phyloP scores from a whole-genome alignment of 2,329 filamentous ascomycete genomes.

The Botrytis elliptica region DNA sequence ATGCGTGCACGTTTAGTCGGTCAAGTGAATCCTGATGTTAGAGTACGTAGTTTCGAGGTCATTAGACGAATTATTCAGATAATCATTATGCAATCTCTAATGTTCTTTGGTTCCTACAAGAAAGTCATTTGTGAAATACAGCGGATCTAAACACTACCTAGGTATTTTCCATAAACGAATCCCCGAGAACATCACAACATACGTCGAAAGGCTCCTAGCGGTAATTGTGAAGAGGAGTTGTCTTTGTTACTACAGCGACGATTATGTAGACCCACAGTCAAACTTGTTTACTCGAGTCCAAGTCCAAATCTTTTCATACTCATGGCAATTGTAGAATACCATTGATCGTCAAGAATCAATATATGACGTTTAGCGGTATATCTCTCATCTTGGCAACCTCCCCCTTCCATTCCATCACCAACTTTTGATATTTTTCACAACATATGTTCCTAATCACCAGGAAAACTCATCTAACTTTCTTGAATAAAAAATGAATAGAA shows the following conservation, averaged over 20 bases:
- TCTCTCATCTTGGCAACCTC: background rate
- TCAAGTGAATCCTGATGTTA: background rate
- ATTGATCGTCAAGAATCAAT: background rate
- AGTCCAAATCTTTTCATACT: background rate
- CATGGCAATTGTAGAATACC: background rate
- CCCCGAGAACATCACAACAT: background rate
- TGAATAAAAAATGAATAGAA: background rate
- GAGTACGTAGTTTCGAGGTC: background rate
- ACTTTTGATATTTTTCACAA: background rate
- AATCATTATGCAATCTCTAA: background rate
- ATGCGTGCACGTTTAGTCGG: background rate
- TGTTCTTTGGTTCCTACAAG: background rate
- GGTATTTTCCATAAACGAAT: too few species aligned
- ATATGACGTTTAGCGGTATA: background rate
- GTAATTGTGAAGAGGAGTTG: background rate
- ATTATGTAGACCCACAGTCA: background rate
- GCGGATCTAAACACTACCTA: background rate
- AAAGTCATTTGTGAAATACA: background rate
- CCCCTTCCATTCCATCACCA: background rate
- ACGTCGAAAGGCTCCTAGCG: background rate
- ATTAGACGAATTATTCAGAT: background rate
- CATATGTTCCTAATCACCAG: background rate
- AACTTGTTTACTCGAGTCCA: background rate
- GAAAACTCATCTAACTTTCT: background rate
- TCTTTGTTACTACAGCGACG: background rate